These are phyloP conservation scores for Fusarium buharicum DNA, from an alignment of 2,329 filamentous ascomycete genomes.

Conservation along the genomic window DNA sequence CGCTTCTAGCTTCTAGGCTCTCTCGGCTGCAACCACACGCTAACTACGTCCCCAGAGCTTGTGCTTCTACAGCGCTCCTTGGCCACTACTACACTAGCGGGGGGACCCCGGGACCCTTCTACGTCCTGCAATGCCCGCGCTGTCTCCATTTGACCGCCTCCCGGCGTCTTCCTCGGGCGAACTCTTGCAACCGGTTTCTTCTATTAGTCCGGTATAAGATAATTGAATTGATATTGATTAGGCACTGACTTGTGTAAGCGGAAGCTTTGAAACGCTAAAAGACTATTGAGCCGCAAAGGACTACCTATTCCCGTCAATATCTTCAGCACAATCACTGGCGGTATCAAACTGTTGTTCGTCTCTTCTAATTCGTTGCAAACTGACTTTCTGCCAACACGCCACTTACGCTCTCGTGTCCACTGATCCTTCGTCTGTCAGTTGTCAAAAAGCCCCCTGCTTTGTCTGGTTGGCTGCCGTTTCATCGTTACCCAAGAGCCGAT, in stretches of 20 bases:
- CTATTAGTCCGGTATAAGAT: neutral
- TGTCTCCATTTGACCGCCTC: constrained; percentile 25
- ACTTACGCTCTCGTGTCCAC: constrained; percentile 8
- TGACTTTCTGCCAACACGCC: constrained; percentile 1
- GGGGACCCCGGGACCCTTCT: constrained; percentile 12
- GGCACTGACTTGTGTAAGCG: neutral
- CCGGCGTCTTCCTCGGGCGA: constrained; percentile 31
- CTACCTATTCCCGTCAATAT: neutral
- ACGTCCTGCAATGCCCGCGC: constrained; percentile 17
- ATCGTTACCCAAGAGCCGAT: constrained; percentile 2
- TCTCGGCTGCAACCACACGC: constrained; percentile 16
- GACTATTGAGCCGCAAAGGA: constrained; percentile 1
- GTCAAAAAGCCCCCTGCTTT: constrained; percentile 1
- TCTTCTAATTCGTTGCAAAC: neutral
- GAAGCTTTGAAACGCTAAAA: neutral
- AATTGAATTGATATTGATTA: neutral
- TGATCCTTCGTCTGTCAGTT: constrained; percentile 3
- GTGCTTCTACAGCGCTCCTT: constrained; percentile 2
- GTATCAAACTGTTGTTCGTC: neutral
- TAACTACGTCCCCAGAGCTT: constrained; percentile 6
- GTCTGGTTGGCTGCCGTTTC: constrained; percentile 11
- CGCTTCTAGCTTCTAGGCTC: constrained; percentile 12
- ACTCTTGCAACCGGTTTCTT: constrained; percentile 8
- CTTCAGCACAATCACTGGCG: neutral
- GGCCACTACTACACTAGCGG: too few species aligned